Evolutionary conservation across 805 yeast genomes (phyloP).

Genomic region (Debaryomyces prosopidis): DNA sequence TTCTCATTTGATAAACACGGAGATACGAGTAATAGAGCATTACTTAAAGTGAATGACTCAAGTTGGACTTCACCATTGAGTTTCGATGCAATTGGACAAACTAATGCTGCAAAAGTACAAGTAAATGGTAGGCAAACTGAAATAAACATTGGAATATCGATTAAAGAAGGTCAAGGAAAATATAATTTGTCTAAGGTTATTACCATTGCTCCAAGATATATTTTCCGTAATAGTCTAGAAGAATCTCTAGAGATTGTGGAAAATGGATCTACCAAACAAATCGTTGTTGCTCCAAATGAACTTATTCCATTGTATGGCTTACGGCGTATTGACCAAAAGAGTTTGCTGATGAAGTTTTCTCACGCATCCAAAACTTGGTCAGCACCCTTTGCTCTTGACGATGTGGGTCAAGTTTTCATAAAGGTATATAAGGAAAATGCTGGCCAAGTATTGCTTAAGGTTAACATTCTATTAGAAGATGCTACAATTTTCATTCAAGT

Average conservation of each 20-base stretch:
- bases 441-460: constrained; percentile 69
- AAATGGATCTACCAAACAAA: constrained; percentile 58
- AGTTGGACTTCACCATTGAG: constrained; percentile 72
- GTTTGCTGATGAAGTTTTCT: constrained; percentile 57
- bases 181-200: constrained; percentile 77
- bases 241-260: constrained; percentile 63
- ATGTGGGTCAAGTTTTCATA: constrained; percentile 78
- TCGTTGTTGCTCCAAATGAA: constrained; percentile 47
- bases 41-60: constrained; percentile 66
- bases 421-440: constrained; percentile 64
- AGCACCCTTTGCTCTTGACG: constrained; percentile 81
- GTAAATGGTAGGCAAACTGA: constrained; percentile 55
- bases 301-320: constrained; percentile 64
- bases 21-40: constrained; percentile 65
- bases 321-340: constrained; percentile 57
- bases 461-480: constrained; percentile 74
- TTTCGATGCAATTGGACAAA: constrained; percentile 88
- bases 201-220: constrained; percentile 78
- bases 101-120: constrained; percentile 52
- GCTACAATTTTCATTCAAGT: constrained; percentile 80
- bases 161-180: constrained; percentile 83
- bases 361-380: constrained; percentile 72
- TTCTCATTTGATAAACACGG: constrained; percentile 73
- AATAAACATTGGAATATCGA: constrained; percentile 70
- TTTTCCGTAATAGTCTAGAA: constrained; percentile 62